Evolutionary conservation across 176 grass and related monocot genomes (phyloP).

Genomic region (Sorghum bicolor): Sorghum_bicolor_NCBIv3 NC_012876.2:57911001-57911500

Average conservation of each 20-base stretch:
- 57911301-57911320: background rate
- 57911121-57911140: background rate
- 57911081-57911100: background rate
- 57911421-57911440: too few relatives aligned
- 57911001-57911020: background rate
- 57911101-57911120: background rate
- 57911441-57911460: too few relatives aligned
- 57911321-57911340: background rate
- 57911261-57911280: too few relatives aligned
- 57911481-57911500: background rate
- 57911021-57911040: background rate
- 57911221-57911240: background rate
- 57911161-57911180: constrained; percentile 19
- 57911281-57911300: background rate
- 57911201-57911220: background rate
- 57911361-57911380: background rate
- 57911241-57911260: background rate
- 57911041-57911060: too few relatives aligned
- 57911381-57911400: background rate
- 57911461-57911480: background rate
- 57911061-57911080: background rate
- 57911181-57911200: background rate
- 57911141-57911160: background rate
- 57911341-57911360: background rate
- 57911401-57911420: too few relatives aligned